phyloP scores from a whole-genome alignment of 345 rosid species.

The Alliaria petiolata region DNA sequence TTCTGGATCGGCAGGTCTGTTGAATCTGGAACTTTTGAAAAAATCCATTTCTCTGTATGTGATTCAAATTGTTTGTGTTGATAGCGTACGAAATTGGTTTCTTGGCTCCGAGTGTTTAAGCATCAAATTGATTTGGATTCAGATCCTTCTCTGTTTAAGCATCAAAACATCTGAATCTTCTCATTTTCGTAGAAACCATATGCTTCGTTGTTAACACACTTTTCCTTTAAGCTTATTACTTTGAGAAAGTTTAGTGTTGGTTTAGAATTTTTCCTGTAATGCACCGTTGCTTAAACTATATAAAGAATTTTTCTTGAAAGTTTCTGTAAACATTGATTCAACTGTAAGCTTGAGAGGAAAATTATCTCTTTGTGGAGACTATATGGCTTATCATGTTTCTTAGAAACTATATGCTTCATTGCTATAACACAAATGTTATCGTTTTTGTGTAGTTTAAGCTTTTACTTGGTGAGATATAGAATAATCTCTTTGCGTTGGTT shows the following conservation, averaged over 20 bases:
- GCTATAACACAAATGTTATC: neutral
- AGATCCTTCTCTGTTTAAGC: neutral
- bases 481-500: neutral
- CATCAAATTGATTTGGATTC: neutral
- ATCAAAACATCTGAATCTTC: neutral
- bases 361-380: too few species aligned
- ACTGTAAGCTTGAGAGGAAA: too few species aligned
- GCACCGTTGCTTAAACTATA: too few species aligned
- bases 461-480: neutral
- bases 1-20: constrained; percentile 90
- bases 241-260: too few species aligned
- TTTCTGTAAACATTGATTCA: too few species aligned
- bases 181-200: too few species aligned
- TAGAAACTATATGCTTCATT: neutral
- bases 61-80: neutral
- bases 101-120: too few species aligned
- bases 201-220: neutral
- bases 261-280: too few species aligned
- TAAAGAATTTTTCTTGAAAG: too few species aligned
- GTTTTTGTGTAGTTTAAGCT: neutral
- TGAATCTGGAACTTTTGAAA: neutral
- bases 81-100: neutral
- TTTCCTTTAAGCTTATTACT: neutral
- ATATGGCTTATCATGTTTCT: too few species aligned
- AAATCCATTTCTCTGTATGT: neutral